Conservation (phyloP, 805 yeast species). For the Pichia gijzeniarum region DNA sequence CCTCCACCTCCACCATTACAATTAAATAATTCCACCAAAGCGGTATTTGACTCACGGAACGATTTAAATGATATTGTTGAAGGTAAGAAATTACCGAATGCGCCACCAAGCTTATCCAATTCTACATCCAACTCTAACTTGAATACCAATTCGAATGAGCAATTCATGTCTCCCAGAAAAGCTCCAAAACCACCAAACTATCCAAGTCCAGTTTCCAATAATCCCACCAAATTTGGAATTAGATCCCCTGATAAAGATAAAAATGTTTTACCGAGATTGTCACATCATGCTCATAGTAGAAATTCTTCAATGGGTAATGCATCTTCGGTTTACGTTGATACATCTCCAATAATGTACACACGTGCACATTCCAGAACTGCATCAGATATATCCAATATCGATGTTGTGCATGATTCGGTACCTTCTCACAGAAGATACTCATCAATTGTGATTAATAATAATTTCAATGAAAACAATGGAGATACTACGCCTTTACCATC, state of each 20-base stretch:
- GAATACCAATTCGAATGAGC: conserved; percentile 1
- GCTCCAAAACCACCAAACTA: conserved; percentile 62
- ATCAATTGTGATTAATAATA: conserved; percentile 1
- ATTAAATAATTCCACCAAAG: neutral
- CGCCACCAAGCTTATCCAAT: neutral
- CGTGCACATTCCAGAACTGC: conserved; percentile 6
- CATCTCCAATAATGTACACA: conserved; percentile 4
- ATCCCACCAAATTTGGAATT: conserved; percentile 22
- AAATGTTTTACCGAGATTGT: neutral
- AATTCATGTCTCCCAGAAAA: conserved; percentile 59
- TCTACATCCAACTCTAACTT: neutral
- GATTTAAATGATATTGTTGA: neutral
- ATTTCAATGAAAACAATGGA: neutral
- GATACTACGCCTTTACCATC: neutral
- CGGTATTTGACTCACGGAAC: neutral
- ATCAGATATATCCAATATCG: conserved; percentile 3
- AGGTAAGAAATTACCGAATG: neutral
- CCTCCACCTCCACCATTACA: conserved; percentile 8
- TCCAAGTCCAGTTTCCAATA: conserved; percentile 23
- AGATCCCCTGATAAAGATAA: conserved; percentile 13
- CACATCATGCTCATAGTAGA: conserved; percentile 19
- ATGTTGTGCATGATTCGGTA: conserved; percentile 2
- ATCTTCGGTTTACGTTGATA: conserved; percentile 39
- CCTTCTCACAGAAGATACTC: conserved; percentile 13
- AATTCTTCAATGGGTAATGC: conserved; percentile 23